phyloP scores from a whole-genome alignment of 805 yeast species.

The Candida chauliodis region DNA sequence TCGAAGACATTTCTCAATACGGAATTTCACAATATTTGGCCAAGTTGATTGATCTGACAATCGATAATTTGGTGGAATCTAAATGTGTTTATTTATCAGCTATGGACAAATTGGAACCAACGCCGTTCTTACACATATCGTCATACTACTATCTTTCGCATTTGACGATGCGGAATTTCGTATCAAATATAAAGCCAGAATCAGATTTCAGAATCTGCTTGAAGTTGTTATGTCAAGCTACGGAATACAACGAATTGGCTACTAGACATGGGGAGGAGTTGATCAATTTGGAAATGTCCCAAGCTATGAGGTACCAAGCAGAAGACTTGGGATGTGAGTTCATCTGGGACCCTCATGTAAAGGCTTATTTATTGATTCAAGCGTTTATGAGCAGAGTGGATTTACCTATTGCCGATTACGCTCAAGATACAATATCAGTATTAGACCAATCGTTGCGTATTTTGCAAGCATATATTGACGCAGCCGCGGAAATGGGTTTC shows the following conservation, averaged over 20 bases:
- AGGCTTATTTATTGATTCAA: slow-evolving; percentile 67
- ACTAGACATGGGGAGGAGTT: slow-evolving; percentile 91
- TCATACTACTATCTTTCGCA: slow-evolving; percentile 94
- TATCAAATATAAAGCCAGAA: slow-evolving; percentile 48
- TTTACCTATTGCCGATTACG: slow-evolving; percentile 90
- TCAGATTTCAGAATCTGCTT: slow-evolving; percentile 60
- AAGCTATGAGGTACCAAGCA: slow-evolving; percentile 61
- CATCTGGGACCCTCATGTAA: slow-evolving; percentile 87
- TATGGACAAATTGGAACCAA: slow-evolving; percentile 52
- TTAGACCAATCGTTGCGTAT: slow-evolving; percentile 93
- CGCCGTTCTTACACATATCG: slow-evolving; percentile 79
- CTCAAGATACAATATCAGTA: slow-evolving; percentile 90
- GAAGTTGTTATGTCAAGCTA: slow-evolving; percentile 54
- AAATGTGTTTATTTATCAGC: slow-evolving; percentile 58
- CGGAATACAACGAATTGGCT: slow-evolving; percentile 84
- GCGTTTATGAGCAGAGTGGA: slow-evolving; percentile 70
- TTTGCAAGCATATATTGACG: slow-evolving; percentile 88
- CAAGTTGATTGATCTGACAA: slow-evolving; percentile 62
- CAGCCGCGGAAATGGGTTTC: slow-evolving; percentile 79
- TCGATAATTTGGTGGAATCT: slow-evolving; percentile 66
- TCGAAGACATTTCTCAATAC: slow-evolving; percentile 53
- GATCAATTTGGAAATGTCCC: slow-evolving; percentile 79
- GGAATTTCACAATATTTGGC: slow-evolving; percentile 61
- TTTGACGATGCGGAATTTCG: slow-evolving; percentile 71
- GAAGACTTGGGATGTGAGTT: slow-evolving; percentile 55